Conservation (phyloP, 2,329 filamentous ascomycete genomes). For the Pyricularia grisea region DNA sequence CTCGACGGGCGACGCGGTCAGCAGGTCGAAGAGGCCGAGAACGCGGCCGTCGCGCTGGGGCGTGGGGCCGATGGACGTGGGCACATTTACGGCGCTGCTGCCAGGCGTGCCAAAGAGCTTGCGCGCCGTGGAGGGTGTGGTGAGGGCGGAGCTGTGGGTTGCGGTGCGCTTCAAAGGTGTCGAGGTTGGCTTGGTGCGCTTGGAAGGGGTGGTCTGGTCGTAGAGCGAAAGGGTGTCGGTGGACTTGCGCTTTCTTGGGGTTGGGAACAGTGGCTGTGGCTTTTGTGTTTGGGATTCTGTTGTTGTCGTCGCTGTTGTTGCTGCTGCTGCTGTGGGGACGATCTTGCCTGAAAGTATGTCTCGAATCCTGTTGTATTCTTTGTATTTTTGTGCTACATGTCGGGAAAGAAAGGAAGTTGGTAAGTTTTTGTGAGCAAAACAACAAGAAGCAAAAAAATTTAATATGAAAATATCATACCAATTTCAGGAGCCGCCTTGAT, state of each 20-base stretch:
- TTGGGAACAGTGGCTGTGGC: constrained; percentile 22
- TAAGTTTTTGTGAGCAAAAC: not conserved
- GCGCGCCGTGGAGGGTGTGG: constrained; percentile 46
- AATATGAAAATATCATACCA: constrained; percentile 39
- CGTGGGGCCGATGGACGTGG: constrained; percentile 63
- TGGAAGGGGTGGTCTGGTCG: constrained; percentile 37
- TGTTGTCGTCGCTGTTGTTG: not conserved
- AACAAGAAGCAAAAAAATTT: not conserved
- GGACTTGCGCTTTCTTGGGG: constrained; percentile 29
- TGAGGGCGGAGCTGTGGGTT: constrained; percentile 23
- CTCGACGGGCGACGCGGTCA: constrained; percentile 26
- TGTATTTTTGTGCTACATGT: constrained; percentile 62
- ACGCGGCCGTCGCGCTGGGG: constrained; percentile 72
- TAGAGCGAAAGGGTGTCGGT: constrained; percentile 17
- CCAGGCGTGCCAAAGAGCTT: constrained; percentile 47
- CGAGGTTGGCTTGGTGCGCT: constrained; percentile 34
- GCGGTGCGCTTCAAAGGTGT: constrained; percentile 34
- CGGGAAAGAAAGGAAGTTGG: not conserved
- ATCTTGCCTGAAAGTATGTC: constrained; percentile 47
- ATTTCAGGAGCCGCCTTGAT: constrained; percentile 67
- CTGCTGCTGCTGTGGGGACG: constrained; percentile 18
- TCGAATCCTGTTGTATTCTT: constrained; percentile 60
- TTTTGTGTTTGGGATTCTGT: not conserved
- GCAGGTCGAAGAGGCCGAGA: constrained; percentile 66
- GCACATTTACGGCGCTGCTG: constrained; percentile 22